Conservation (phyloP, 2,329 filamentous ascomycete genomes). For the Aspergillus unguis region DNA sequence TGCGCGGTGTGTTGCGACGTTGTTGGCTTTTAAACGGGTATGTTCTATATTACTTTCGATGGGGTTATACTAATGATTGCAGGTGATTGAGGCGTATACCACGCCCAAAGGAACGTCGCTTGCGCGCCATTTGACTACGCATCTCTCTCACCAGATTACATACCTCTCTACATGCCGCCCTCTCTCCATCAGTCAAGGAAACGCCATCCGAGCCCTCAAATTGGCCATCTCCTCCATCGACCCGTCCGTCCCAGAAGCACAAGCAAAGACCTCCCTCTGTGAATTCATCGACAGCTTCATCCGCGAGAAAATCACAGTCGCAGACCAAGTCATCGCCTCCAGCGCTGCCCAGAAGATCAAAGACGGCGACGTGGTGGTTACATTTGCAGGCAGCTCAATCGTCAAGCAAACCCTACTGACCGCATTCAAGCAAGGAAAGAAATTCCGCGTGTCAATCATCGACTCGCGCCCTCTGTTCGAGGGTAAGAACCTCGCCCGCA, state of each 20-base stretch:
- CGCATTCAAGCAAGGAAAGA: conserved; percentile 66
- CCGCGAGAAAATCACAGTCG: conserved; percentile 81
- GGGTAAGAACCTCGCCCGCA: conserved; percentile 67
- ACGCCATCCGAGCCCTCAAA: conserved; percentile 92
- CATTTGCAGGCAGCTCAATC: conserved; percentile 80
- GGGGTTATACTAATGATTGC: conserved; percentile 18
- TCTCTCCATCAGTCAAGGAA: conserved; percentile 94
- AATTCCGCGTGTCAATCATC: conserved; percentile 79
- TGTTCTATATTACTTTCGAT: conserved; percentile 21
- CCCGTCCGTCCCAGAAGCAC: conserved; percentile 74
- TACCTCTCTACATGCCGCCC: conserved; percentile 92
- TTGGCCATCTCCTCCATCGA: conserved; percentile 87
- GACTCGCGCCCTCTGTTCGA: conserved; percentile 72
- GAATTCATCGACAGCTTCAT: conserved; percentile 86
- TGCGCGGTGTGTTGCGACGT: conserved; percentile 78
- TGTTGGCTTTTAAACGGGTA: conserved; percentile 86
- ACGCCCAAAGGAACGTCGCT: conserved; percentile 82
- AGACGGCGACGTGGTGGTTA: conserved; percentile 77
- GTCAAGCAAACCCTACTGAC: conserved; percentile 77
- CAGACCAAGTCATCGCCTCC: conserved; percentile 78
- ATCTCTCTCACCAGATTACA: conserved; percentile 92
- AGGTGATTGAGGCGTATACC: conserved; percentile 90
- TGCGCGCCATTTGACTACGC: conserved; percentile 83
- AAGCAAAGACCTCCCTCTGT: conserved; percentile 75
- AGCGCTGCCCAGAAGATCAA: conserved; percentile 72